Percentiles rank a stretch among this genome's conserved stretches.
Conservation (phyloP, 2,329 filamentous ascomycete species). For the Cladosporium phlei region DNA sequence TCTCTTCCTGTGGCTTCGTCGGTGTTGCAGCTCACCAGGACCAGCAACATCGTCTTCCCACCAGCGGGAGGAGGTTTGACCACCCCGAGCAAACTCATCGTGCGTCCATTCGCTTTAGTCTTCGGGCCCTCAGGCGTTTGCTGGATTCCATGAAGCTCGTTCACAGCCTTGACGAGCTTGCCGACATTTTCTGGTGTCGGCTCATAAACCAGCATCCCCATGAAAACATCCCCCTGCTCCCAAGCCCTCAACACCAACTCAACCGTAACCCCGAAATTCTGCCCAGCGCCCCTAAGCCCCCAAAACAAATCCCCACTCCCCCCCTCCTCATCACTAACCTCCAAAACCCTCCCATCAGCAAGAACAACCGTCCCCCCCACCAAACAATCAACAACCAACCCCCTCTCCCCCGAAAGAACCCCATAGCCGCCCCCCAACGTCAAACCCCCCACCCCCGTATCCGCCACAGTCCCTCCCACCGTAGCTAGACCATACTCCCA, state of each 20-base stretch:
- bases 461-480: constrained; percentile 58
- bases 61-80: constrained; percentile 23
- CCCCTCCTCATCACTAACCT: constrained; percentile 37
- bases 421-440: constrained; percentile 20
- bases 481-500: constrained; percentile 51
- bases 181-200: constrained; percentile 21
- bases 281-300: constrained; percentile 43
- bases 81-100: constrained; percentile 19
- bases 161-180: constrained; percentile 19
- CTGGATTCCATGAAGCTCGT: constrained; percentile 22
- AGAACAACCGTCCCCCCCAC: constrained; percentile 37
- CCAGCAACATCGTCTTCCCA: constrained; percentile 22
- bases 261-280: constrained; percentile 44
- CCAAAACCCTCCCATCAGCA: constrained; percentile 37
- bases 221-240: constrained; percentile 26
- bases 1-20: constrained; percentile 20
- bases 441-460: constrained; percentile 56
- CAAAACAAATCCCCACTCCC: constrained; percentile 49
- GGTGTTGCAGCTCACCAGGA: constrained; percentile 17
- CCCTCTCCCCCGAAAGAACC: constrained; percentile 50
- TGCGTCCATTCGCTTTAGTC: constrained; percentile 19
- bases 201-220: constrained; percentile 35
- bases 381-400: constrained; percentile 51
- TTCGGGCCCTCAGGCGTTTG: constrained; percentile 14
- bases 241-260: constrained; percentile 40